Conservation (phyloP, 768 basidiomycete genomes). For the Agrocybe praecox region DNA sequence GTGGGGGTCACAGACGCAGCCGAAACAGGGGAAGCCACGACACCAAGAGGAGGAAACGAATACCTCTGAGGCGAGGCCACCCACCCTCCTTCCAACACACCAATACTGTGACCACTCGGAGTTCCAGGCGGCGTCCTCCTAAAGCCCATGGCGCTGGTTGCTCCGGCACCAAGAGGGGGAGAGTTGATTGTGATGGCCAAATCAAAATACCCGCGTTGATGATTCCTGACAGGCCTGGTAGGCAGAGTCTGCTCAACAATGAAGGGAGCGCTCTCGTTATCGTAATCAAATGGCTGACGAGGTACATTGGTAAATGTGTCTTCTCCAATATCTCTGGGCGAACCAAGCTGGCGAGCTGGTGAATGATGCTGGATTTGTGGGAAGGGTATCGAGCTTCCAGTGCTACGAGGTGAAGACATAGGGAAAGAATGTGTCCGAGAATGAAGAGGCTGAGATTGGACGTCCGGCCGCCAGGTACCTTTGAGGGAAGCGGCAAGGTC, state of each 20-base stretch:
- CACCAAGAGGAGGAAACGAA: conserved; percentile 36
- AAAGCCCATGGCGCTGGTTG: conserved; percentile 17
- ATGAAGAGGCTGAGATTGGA: conserved; percentile 25
- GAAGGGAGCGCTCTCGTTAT: conserved; percentile 31
- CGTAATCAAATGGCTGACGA: conserved; percentile 9
- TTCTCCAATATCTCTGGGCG: conserved; percentile 48
- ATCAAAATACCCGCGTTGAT: conserved; percentile 62
- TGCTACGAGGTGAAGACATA: conserved; percentile 19
- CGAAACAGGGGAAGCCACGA: conserved; percentile 3
- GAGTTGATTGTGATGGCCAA: conserved; percentile 23
- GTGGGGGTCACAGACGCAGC: not conserved
- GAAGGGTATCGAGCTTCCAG: conserved; percentile 44
- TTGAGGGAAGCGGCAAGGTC: conserved; percentile 57
- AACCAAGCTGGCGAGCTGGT: conserved; percentile 36
- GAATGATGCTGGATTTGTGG: conserved; percentile 21
- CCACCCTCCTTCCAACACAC: conserved; percentile 9
- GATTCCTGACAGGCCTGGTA: conserved; percentile 40
- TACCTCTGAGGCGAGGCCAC: conserved; percentile 29
- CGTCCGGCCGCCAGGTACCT: conserved; percentile 43
- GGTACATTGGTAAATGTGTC: conserved; percentile 26
- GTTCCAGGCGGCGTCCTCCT: conserved; percentile 54
- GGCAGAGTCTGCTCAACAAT: conserved; percentile 19
- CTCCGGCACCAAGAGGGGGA: conserved; percentile 13
- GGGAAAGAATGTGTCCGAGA: conserved; percentile 52
- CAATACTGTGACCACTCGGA: conserved; percentile 26